These are phyloP conservation scores for Blastocystis sp. DNA, from an alignment of 352 stramenopile genomes.

Conservation along the genomic window DNA sequence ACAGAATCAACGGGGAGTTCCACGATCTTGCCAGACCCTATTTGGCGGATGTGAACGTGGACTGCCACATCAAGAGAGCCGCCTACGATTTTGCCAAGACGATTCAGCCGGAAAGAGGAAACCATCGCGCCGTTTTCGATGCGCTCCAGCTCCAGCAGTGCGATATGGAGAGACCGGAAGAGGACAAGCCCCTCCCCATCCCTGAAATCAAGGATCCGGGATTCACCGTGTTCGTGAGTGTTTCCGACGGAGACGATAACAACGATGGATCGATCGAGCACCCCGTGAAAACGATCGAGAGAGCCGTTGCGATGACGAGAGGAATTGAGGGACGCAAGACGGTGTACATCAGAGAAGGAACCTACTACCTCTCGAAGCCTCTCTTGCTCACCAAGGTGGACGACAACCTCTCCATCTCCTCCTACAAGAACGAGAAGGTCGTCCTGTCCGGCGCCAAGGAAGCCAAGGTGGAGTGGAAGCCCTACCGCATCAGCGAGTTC, in stretches of 20 bases:
- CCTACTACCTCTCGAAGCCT: constrained; percentile 72
- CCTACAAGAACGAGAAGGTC: constrained; percentile 73
- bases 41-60: constrained; percentile 66
- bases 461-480: constrained; percentile 68
- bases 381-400: constrained; percentile 57
- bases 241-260: constrained; percentile 35
- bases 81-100: constrained; percentile 72
- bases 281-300: constrained; percentile 69
- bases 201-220: constrained; percentile 55
- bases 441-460: constrained; percentile 49
- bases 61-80: constrained; percentile 67
- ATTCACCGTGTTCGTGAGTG: constrained; percentile 49
- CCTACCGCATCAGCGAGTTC: constrained; percentile 57
- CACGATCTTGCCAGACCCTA: constrained; percentile 67
- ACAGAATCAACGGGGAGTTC: constrained; percentile 68
- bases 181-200: constrained; percentile 40
- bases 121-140: constrained; percentile 57
- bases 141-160: constrained; percentile 64
- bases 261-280: constrained; percentile 38
- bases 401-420: constrained; percentile 58
- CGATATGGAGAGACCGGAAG: constrained; percentile 51
- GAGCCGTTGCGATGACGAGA: constrained; percentile 16
- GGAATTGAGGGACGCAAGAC: constrained; percentile 31
- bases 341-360: constrained; percentile 51
- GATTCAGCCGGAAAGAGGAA: constrained; percentile 48